A percentile compares a stretch with the other conserved stretches of the same genome.
Conservation (phyloP, 2,329 filamentous ascomycete genomes). For the Fusarium tricinctum region DNA sequence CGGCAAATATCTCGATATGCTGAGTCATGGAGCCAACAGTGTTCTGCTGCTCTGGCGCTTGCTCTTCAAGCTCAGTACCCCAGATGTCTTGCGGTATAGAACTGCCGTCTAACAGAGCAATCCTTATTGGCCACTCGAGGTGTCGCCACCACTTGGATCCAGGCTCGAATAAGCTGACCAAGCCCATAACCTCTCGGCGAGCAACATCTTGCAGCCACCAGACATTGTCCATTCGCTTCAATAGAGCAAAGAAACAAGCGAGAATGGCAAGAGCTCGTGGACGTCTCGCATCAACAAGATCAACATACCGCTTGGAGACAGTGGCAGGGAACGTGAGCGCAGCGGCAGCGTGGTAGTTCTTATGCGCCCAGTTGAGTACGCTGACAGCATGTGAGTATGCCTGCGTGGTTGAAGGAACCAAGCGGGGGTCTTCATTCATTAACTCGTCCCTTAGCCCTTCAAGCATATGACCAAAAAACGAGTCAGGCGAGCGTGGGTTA, state of each 20-base stretch:
- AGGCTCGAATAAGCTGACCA: slow-evolving; percentile 70
- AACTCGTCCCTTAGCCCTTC: slow-evolving; percentile 71
- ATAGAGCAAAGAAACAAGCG: slow-evolving; percentile 75
- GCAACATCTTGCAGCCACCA: slow-evolving; percentile 81
- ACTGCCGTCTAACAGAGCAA: slow-evolving; percentile 68
- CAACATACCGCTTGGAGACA: slow-evolving; percentile 72
- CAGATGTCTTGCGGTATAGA: slow-evolving; percentile 69
- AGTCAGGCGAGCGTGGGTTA: slow-evolving; percentile 62
- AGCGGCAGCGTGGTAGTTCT: slow-evolving; percentile 69
- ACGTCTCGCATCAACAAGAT: slow-evolving; percentile 69
- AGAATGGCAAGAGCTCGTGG: slow-evolving; percentile 74
- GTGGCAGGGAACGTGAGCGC: slow-evolving; percentile 75
- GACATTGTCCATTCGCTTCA: slow-evolving; percentile 71
- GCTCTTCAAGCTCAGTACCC: slow-evolving; percentile 66
- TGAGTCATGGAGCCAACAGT: slow-evolving; percentile 56
- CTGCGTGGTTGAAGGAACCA: slow-evolving; percentile 57
- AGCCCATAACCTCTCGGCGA: slow-evolving; percentile 74
- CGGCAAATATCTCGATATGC: slow-evolving; percentile 59
- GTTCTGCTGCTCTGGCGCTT: slow-evolving; percentile 55
- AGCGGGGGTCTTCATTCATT: slow-evolving; percentile 52
- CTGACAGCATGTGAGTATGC: slow-evolving; percentile 75
- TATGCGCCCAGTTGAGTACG: slow-evolving; percentile 76
- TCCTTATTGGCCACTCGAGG: slow-evolving; percentile 71
- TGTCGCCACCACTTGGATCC: slow-evolving; percentile 73
- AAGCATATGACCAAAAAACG: slow-evolving; percentile 73